Evolutionary conservation across 148 eudicot genomes (phyloP).

Genomic region (Arbutus unedo): DNA sequence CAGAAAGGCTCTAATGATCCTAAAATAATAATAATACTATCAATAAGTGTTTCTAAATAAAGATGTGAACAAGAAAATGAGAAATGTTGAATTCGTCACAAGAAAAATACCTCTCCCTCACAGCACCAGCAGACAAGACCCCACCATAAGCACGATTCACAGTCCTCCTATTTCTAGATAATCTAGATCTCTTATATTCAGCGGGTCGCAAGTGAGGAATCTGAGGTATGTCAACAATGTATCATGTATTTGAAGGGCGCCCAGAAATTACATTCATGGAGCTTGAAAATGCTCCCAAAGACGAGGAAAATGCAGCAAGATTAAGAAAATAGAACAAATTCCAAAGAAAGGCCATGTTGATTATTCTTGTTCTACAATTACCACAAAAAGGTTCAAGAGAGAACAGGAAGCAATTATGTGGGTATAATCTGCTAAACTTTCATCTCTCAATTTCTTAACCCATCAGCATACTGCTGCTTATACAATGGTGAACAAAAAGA

Average conservation of each 20-base stretch:
- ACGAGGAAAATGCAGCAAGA: too few relatives aligned
- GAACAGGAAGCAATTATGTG: background rate
- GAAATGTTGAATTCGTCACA: background rate
- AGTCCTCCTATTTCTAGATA: slow-evolving; percentile 73
- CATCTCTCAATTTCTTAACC: background rate
- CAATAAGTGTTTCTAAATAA: background rate
- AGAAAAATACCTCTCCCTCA: slow-evolving; percentile 54
- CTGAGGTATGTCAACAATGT: slow-evolving; percentile 23
- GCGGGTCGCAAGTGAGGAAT: slow-evolving; percentile 84
- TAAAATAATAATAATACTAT: slow-evolving; percentile 12
- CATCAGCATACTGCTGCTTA: background rate
- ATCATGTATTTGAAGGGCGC: background rate
- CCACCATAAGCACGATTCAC: slow-evolving; percentile 86
- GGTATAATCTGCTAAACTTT: background rate
- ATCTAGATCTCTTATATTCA: slow-evolving; percentile 71
- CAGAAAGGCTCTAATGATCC: slow-evolving; percentile 76
- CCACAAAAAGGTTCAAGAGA: background rate
- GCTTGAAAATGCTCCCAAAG: background rate
- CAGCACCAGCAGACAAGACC: slow-evolving; percentile 71
- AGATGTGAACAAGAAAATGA: background rate
- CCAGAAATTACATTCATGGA: too few relatives aligned
- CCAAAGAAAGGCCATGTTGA: background rate
- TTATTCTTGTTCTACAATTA: background rate
- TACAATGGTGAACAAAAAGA: background rate
- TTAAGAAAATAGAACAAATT: background rate